Conservation (phyloP, 2,329 filamentous ascomycete genomes). For the Dothistroma septosporum region DNA sequence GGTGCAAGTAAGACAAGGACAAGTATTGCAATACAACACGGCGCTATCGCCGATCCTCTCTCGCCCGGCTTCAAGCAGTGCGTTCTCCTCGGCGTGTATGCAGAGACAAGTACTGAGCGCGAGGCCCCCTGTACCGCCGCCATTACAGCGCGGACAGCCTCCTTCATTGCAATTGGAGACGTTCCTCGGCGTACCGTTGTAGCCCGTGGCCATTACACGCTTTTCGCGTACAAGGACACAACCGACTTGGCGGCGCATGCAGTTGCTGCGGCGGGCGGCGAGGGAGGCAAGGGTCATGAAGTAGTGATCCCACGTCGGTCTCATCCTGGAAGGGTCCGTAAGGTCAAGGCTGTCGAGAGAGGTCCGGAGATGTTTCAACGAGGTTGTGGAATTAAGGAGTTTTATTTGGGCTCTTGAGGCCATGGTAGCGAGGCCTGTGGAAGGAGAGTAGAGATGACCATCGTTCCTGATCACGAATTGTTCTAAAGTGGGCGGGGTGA, state of each 20-base stretch:
- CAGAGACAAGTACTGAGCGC: slow-evolving; percentile 84
- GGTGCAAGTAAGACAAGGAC: slow-evolving; percentile 93
- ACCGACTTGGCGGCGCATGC: slow-evolving; percentile 95
- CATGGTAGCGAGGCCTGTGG: slow-evolving; percentile 65
- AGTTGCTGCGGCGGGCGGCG: slow-evolving; percentile 86
- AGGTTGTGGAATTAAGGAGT: slow-evolving; percentile 77
- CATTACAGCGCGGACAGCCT: slow-evolving; percentile 83
- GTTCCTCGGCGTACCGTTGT: slow-evolving; percentile 93
- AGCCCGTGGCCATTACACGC: slow-evolving; percentile 89
- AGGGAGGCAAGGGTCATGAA: slow-evolving; percentile 96
- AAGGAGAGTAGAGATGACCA: slow-evolving; percentile 65
- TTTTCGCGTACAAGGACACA: slow-evolving; percentile 85
- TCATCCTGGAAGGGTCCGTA: slow-evolving; percentile 70
- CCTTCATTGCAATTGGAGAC: slow-evolving; percentile 88
- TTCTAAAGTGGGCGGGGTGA: slow-evolving; percentile 51
- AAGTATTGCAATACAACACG: slow-evolving; percentile 64
- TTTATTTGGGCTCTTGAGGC: slow-evolving; percentile 78
- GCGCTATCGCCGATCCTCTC: slow-evolving; percentile 80
- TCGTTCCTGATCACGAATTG: slow-evolving; percentile 65
- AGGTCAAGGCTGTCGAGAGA: slow-evolving; percentile 73
- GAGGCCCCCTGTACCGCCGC: slow-evolving; percentile 54
- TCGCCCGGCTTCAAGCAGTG: slow-evolving; percentile 85
- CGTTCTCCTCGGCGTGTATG: slow-evolving; percentile 98
- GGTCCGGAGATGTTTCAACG: slow-evolving; percentile 65
- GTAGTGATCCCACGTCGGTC: slow-evolving; percentile 93